These are phyloP conservation scores for Clavispora phyllophila DNA, from an alignment of 805 yeast genomes.

Conservation along the genomic window DNA sequence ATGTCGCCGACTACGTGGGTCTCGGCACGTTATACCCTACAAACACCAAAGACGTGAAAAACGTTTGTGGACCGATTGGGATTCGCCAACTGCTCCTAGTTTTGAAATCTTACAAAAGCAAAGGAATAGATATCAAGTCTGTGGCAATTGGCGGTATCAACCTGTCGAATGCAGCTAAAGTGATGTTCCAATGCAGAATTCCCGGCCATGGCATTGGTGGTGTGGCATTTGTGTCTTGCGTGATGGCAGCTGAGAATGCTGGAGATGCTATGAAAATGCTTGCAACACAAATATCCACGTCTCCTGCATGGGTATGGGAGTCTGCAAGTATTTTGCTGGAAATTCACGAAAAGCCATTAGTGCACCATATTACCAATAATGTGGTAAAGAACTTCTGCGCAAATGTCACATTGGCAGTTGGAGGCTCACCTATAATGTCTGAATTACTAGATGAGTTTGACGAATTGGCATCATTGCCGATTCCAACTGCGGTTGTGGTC, in stretches of 20 bases:
- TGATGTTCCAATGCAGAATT: constrained; percentile 44
- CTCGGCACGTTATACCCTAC: constrained; percentile 78
- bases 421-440: constrained; percentile 88
- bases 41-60: constrained; percentile 50
- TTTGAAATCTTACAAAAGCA: constrained; percentile 25
- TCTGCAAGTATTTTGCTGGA: not conserved
- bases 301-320: constrained; percentile 11
- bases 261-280: constrained; percentile 43
- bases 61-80: constrained; percentile 60
- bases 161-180: constrained; percentile 53
- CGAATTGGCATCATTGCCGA: constrained; percentile 51
- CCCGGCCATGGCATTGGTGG: constrained; percentile 60
- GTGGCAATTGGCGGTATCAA: constrained; percentile 83
- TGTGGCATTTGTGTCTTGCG: constrained; percentile 84
- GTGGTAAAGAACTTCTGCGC: constrained; percentile 91
- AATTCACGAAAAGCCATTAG: constrained; percentile 45
- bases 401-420: constrained; percentile 75
- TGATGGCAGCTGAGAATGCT: constrained; percentile 62
- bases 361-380: constrained; percentile 82
- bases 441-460: constrained; percentile 62
- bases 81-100: constrained; percentile 48
- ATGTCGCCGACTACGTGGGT: constrained; percentile 74
- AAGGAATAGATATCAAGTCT: constrained; percentile 39
- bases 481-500: constrained; percentile 53
- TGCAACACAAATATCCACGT: constrained; percentile 22